phyloP scores from a whole-genome alignment of 1,284 basidiomycete species.

The Rhodotorula glutinis region DNA sequence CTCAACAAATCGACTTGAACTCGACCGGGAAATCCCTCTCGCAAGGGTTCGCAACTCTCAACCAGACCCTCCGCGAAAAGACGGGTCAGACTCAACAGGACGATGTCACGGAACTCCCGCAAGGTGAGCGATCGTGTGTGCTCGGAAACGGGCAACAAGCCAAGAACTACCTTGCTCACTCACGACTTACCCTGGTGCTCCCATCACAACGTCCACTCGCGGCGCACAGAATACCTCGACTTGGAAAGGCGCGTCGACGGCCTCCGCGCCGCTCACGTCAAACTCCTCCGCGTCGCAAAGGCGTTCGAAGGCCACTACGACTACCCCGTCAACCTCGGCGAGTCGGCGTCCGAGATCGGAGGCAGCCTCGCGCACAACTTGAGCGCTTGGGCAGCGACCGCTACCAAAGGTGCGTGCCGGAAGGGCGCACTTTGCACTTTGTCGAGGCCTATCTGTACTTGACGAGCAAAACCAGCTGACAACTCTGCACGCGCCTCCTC shows the following conservation, averaged over 20 bases:
- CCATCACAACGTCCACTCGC: no score
- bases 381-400: conserved; percentile 84
- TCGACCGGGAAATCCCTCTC: conserved; percentile 35
- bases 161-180: no score
- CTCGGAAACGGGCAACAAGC: no score
- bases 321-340: conserved; percentile 62
- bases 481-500: no score
- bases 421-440: no score
- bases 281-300: conserved; percentile 65
- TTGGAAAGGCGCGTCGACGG: conserved; percentile 93
- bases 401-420: conserved; percentile 59
- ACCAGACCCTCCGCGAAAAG: conserved; percentile 60
- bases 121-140: conserved; percentile 58
- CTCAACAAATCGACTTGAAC: conserved; percentile 37
- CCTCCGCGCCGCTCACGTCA: conserved; percentile 68
- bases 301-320: conserved; percentile 47
- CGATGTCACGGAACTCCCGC: conserved; percentile 92
- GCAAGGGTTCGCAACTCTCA: conserved; percentile 34
- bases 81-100: conserved; percentile 83
- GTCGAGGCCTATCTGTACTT: no score
- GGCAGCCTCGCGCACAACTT: conserved; percentile 65
- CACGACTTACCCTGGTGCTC: no score
- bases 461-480: no score
- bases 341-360: conserved; percentile 54
- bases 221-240: conserved; percentile 76